phyloP scores from a whole-genome alignment of 2,329 filamentous ascomycete genomes.

The Stagonosporopsis rhizophila region DNA sequence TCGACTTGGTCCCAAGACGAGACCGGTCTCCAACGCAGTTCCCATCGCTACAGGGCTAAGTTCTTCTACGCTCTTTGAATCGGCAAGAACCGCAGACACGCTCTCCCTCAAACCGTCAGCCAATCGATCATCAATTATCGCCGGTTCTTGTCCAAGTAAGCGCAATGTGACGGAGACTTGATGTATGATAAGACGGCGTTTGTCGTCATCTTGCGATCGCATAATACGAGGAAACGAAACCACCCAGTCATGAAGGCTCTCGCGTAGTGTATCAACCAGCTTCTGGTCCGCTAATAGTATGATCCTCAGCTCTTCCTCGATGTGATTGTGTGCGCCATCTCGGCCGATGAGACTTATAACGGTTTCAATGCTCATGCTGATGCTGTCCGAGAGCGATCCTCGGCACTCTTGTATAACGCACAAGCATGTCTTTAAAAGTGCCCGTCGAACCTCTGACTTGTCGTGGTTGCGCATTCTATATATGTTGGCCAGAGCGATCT shows the following conservation, averaged over 20 bases:
- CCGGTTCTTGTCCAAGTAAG: conserved; percentile 67
- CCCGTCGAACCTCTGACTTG: conserved; percentile 70
- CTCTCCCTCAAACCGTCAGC: conserved; percentile 77
- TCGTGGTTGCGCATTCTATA: conserved; percentile 77
- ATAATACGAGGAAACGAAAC: conserved; percentile 80
- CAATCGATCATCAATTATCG: conserved; percentile 72
- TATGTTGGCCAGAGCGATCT: conserved; percentile 79
- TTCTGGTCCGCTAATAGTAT: conserved; percentile 68
- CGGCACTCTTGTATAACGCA: conserved; percentile 80
- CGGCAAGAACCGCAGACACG: conserved; percentile 60
- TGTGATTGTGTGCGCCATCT: conserved; percentile 55
- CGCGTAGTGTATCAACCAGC: conserved; percentile 70
- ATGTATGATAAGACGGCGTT: conserved; percentile 73
- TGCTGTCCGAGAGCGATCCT: conserved; percentile 71
- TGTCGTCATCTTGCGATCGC: conserved; percentile 81
- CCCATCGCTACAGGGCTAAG: conserved; percentile 20
- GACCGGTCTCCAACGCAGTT: conserved; percentile 20
- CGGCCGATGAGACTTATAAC: conserved; percentile 69
- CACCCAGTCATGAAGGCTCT: conserved; percentile 80
- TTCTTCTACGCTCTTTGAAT: conserved; percentile 36
- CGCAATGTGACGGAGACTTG: conserved; percentile 79
- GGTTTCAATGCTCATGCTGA: conserved; percentile 79
- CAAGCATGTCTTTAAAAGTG: conserved; percentile 75
- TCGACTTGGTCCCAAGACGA: conserved; percentile 23
- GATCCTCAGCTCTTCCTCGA: conserved; percentile 59